A percentile compares a stretch with the other conserved stretches of the same genome.
phyloP scores from a whole-genome alignment of 2,329 filamentous ascomycete genomes.

The Ophiocordyceps camponoti-floridani region DNA sequence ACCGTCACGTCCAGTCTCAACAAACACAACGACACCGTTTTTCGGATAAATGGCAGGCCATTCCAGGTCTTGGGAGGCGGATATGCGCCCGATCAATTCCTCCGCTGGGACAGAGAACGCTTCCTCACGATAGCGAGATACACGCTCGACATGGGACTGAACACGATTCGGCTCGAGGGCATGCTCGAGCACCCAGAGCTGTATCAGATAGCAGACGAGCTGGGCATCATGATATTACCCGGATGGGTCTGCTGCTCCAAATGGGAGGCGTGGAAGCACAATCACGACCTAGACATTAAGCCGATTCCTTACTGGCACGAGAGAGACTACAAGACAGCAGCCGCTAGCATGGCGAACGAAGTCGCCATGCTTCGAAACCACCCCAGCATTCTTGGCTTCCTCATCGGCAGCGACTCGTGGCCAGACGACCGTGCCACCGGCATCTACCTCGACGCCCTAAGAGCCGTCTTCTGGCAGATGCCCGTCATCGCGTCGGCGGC shows the following conservation, averaged over 20 bases:
- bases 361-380: constrained; percentile 40
- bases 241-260: constrained; percentile 54
- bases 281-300: constrained; percentile 26
- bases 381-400: constrained; percentile 37
- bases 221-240: constrained; percentile 42
- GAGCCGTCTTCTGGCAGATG: constrained; percentile 31
- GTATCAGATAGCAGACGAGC: constrained; percentile 37
- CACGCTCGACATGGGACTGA: constrained; percentile 41
- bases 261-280: constrained; percentile 48
- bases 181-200: constrained; percentile 45
- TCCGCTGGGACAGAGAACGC: constrained; percentile 32
- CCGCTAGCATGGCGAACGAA: constrained; percentile 39
- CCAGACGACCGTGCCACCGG: constrained; percentile 36
- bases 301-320: constrained; percentile 25
- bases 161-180: constrained; percentile 45
- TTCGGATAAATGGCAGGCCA: constrained; percentile 34
- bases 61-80: constrained; percentile 45
- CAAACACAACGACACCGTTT: constrained; percentile 32
- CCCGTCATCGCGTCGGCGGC: constrained; percentile 40
- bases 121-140: constrained; percentile 31
- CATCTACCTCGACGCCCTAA: constrained; percentile 32
- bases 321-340: constrained; percentile 35
- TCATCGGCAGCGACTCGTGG: constrained; percentile 47
- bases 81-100: constrained; percentile 42
- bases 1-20: constrained; percentile 31